A percentile compares a stretch with the other conserved stretches of the same genome.
Conservation (phyloP, 352 stramenopile genomes). For the Pythium periplocum region DNA sequence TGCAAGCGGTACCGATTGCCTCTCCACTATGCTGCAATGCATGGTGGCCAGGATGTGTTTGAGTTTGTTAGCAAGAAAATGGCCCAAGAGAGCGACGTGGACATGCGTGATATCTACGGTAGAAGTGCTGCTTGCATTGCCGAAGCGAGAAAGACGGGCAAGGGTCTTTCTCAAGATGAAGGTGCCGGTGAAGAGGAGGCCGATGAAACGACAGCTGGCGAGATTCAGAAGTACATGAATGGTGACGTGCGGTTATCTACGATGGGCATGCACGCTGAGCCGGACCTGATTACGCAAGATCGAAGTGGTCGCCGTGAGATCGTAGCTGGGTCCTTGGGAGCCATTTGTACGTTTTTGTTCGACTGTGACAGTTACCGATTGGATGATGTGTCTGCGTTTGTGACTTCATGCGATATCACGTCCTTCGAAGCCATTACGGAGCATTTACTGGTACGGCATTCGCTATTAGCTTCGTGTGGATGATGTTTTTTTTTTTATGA, state of each 20-base stretch:
- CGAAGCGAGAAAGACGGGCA: constrained; percentile 19
- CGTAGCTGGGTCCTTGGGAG: constrained; percentile 57
- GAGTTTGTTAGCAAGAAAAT: constrained; percentile 49
- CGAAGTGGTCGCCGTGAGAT: constrained; percentile 61
- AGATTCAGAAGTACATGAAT: constrained; percentile 29
- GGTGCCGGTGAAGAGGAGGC: constrained; percentile 11
- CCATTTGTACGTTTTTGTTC: constrained; percentile 54
- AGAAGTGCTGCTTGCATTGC: constrained; percentile 45
- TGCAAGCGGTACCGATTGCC: constrained; percentile 66
- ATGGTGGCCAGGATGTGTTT: constrained; percentile 55
- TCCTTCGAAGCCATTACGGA: constrained; percentile 13
- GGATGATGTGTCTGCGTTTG: constrained; percentile 56
- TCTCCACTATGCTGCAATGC: constrained; percentile 71
- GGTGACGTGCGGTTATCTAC: constrained; percentile 13
- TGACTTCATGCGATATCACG: constrained; percentile 47
- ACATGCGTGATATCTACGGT: constrained; percentile 69
- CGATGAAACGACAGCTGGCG: constrained; percentile 16
- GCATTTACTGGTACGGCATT: constrained; percentile 12
- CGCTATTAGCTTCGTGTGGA: neutral
- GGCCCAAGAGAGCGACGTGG: constrained; percentile 25
- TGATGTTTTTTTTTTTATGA: too few species aligned
- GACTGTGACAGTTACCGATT: constrained; percentile 48
- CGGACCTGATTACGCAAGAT: constrained; percentile 16
- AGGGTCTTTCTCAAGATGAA: neutral
- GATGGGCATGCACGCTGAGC: too few species aligned